Evolutionary conservation across 257 asterid genomes (phyloP).

Genomic region (Salvia splendens): DNA sequence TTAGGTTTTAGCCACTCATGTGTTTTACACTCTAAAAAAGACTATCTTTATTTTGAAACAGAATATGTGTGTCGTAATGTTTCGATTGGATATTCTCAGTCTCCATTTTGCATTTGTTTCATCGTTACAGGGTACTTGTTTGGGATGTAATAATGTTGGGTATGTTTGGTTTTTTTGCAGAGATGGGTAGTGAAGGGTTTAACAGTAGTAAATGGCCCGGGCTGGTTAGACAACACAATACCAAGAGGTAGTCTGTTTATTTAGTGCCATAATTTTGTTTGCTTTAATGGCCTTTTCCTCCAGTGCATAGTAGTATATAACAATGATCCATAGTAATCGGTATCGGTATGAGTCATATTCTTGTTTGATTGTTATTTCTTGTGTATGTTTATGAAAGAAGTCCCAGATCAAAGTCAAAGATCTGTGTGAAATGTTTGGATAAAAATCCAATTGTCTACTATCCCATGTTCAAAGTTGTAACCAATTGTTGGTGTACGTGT

Average conservation of each 20-base stretch:
- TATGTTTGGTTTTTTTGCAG: conserved; percentile 37
- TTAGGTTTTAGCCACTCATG: conserved; percentile 39
- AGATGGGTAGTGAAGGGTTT: conserved; percentile 66
- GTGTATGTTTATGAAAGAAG: conserved; percentile 20
- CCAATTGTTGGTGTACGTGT: not conserved
- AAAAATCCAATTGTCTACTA: conserved; percentile 25
- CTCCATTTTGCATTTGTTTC: conserved; percentile 24
- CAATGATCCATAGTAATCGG: conserved; percentile 8
- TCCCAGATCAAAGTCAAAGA: conserved; percentile 16
- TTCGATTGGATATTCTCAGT: conserved; percentile 18
- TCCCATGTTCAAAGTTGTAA: conserved; percentile 6
- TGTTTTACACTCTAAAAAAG: conserved; percentile 38
- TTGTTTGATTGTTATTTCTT: not conserved
- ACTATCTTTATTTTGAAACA: conserved; percentile 44
- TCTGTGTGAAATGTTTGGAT: conserved; percentile 35
- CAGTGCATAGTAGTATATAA: conserved; percentile 12
- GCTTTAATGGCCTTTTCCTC: conserved; percentile 15
- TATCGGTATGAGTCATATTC: conserved; percentile 3
- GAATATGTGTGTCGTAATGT: conserved; percentile 39
- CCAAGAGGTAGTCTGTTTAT: conserved; percentile 59
- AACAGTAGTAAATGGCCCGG: conserved; percentile 45
- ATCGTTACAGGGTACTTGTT: conserved; percentile 6
- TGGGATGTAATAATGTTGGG: conserved; percentile 29
- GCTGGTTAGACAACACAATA: conserved; percentile 53
- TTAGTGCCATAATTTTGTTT: conserved; percentile 17